Evolutionary conservation across 305 asterid genomes (phyloP).

Genomic region (Salvia sclarea): DNA sequence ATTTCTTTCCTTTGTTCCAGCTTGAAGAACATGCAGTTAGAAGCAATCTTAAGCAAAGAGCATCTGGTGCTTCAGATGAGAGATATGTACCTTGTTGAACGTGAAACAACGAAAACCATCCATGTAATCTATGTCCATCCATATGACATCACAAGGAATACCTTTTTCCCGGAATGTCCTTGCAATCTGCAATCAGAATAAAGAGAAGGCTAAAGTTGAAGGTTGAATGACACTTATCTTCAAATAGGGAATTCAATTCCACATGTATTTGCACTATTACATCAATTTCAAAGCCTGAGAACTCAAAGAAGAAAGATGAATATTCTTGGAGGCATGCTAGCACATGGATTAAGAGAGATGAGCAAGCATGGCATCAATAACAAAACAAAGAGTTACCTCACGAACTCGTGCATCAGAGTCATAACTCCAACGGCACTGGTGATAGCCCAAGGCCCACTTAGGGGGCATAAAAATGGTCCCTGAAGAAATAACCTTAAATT

Average conservation of each 20-base stretch:
- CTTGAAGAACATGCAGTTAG: background rate
- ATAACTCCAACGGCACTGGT: constrained; percentile 97
- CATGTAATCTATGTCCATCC: constrained; percentile 99
- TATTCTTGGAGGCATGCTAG: too few relatives aligned
- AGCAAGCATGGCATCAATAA: constrained; percentile 14
- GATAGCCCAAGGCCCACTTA: constrained; percentile 96
- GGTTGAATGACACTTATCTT: too few relatives aligned
- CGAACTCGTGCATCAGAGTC: constrained; percentile 75
- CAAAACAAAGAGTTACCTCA: constrained; percentile 51
- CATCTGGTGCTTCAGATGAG: too few relatives aligned
- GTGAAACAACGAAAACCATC: constrained; percentile 91
- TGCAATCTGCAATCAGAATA: constrained; percentile 24
- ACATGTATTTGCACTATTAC: too few relatives aligned
- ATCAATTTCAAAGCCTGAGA: too few relatives aligned
- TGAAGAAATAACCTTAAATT: constrained; percentile 42
- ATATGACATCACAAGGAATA: constrained; percentile 92
- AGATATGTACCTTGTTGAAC: constrained; percentile 55
- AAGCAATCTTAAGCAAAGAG: background rate
- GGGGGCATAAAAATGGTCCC: constrained; percentile 96
- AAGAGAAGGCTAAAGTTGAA: background rate
- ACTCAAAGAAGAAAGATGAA: too few relatives aligned
- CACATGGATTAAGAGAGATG: constrained; percentile 9
- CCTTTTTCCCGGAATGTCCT: constrained; percentile 56
- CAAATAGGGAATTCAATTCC: too few relatives aligned
- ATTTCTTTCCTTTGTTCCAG: constrained; percentile 3